Evolutionary conservation across 192 early-diverging fungal species (phyloP), one percentile per base, ranked within the genome.

Genomic region (Podila epicladia): DNA sequence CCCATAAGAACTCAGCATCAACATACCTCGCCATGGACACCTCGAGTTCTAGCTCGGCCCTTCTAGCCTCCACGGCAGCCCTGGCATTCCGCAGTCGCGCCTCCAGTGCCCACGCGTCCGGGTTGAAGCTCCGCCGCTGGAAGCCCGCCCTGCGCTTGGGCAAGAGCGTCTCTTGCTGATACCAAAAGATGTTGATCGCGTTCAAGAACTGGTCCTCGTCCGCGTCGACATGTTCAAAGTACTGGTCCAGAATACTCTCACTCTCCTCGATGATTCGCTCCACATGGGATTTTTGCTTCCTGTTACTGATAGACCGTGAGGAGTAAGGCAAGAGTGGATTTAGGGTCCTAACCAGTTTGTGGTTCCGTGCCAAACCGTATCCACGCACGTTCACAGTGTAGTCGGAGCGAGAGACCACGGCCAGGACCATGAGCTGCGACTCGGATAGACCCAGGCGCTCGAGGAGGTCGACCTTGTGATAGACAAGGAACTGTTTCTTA

Each of bases 161-260:
- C 53, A 55, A 12, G 8, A 55, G 24, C 20, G 53, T 55, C 20
- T 55, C 53, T 8, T 55, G 19, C 53, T 24, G 53, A 11, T 55
- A 26, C 53, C 53, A 55, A 55, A 55, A 55, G 53, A 55, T 26
- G 17, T 55, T 55, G 53, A 55, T 26, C n/a, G 53, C 53, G 53
- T 55, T n/a, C 53, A 24, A 1, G 24, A 55, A 55, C 24, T 26
- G 53, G 1, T 55, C 53, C 24, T 55, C 53, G 11, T 55, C 53
- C 20, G 24, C 53, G 53, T 55, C 53, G 22, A 55, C 53, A n/a
- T 55, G 53, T 17, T 55, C 53, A 55, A 55, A 55, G 22, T 55
- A 55, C 22, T 55, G 53, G 53, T 55, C 53, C 53, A 55, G 9
- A 55, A 55, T 55, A 17, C 53, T 55, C n/a, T 55, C 53, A 22